These are phyloP conservation scores for Aristolochia californica DNA, from an alignment of 164 flowering plant species.

Conservation along the genomic window DNA sequence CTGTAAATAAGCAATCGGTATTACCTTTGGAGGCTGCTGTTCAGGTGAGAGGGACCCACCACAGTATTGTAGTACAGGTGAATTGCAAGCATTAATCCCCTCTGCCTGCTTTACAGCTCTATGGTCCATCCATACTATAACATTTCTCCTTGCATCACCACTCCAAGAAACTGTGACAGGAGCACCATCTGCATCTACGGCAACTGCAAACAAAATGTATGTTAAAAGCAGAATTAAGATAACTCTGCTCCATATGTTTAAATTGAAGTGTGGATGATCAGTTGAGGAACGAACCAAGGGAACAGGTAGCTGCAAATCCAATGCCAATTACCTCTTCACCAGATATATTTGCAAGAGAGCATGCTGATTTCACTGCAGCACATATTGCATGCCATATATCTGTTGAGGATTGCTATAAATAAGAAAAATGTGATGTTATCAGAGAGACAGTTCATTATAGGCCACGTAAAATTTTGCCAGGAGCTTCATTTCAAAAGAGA, in stretches of 20 bases:
- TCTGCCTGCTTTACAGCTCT: slow-evolving; percentile 96
- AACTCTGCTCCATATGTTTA: background rate
- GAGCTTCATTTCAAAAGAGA: background rate
- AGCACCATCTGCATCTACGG: slow-evolving; percentile 88
- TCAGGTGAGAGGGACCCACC: slow-evolving; percentile 95
- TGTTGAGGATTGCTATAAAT: slow-evolving; percentile 92
- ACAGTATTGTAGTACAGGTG: slow-evolving; percentile 87
- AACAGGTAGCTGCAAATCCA: slow-evolving; percentile 97
- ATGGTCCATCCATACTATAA: slow-evolving; percentile 99
- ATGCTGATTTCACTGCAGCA: slow-evolving; percentile 82
- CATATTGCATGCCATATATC: slow-evolving; percentile 97
- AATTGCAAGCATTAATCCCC: slow-evolving; percentile 67
- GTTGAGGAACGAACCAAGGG: slow-evolving; percentile 58
- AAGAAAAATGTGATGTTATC: slow-evolving; percentile 1
- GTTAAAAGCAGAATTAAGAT: background rate
- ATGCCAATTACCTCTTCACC: slow-evolving; percentile 65
- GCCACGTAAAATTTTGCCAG: no score
- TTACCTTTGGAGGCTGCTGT: slow-evolving; percentile 97
- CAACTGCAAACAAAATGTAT: slow-evolving; percentile 45
- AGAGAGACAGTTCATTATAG: no score
- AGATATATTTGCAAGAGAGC: slow-evolving; percentile 59
- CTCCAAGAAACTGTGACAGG: slow-evolving; percentile 96
- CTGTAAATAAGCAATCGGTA: background rate
- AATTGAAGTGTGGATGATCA: background rate
- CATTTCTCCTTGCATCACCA: slow-evolving; percentile 90